Percentiles rank a stretch among this genome's conserved stretches.
phyloP scores from a whole-genome alignment of 805 yeast species.

The Wickerhamomyces tratensis region DNA sequence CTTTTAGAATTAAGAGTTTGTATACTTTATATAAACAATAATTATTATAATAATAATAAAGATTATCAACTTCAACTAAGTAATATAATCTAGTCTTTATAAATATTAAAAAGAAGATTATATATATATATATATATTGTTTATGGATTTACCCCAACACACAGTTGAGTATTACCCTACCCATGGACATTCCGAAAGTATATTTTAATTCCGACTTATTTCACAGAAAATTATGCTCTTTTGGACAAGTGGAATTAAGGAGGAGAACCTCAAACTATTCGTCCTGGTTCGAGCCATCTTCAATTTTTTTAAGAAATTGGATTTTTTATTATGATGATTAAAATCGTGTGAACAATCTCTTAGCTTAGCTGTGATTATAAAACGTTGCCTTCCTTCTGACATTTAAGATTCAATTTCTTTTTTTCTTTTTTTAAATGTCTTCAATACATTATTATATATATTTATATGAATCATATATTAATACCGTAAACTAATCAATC shows the following conservation, averaged over 20 bases:
- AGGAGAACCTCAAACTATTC: neutral
- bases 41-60: too few relatives aligned
- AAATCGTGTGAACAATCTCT: neutral
- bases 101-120: too few relatives aligned
- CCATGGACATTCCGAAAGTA: too few relatives aligned
- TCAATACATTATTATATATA: neutral
- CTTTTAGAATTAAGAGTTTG: too few relatives aligned
- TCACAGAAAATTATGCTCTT: neutral
- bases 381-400: conserved; percentile 1
- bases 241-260: neutral
- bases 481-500: too few relatives aligned
- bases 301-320: neutral
- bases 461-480: neutral
- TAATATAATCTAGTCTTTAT: too few relatives aligned
- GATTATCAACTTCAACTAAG: too few relatives aligned
- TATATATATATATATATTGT: too few relatives aligned
- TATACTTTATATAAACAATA: too few relatives aligned
- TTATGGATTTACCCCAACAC: too few relatives aligned
- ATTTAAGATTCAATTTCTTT: neutral
- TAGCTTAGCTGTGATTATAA: neutral
- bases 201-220: too few relatives aligned
- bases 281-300: neutral
- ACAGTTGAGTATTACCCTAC: too few relatives aligned
- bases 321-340: neutral
- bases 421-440: neutral